Base-by-base conservation (phyloP, 371 early-diverging fungal species). In the Thermomucor indicae-seudaticae region DNA sequence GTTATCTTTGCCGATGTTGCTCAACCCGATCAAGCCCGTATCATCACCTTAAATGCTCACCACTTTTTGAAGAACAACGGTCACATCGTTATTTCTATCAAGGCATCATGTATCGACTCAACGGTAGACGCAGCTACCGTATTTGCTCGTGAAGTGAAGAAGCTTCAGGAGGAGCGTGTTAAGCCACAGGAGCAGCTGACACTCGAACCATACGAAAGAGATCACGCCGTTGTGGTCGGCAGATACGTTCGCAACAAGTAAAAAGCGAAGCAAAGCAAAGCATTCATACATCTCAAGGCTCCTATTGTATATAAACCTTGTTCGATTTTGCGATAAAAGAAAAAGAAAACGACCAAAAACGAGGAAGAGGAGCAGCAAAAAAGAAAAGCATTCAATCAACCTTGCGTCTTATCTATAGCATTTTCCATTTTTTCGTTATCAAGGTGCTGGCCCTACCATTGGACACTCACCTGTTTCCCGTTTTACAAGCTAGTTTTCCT, bases 101-200 rank as follows among this genome's bases (percentile, higher is more conserved):
- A 99, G 89, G 99, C 99, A 47, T 98, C 98, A 83, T 99, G 99
- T 84, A 98, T 99, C 61, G 99, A 99, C 80, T 98, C 99, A 34
- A 96, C 99, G 10, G 93, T 96, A 4, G 96, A 93, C 63, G 97
- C 99, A 23, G 89, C 94, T 45, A 93, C 89, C 34, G 75, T 99
- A 49, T 99, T 99, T 81, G 99, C 99, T n/a, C 84, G 90, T 51
- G 99, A 99, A 81, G 96, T 99, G 49, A 92, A 97, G 81, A 97
- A 97, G 81, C 83, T 99, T 47, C 95, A 94, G 70, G 93, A 93
- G 73, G 95, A 98, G 64, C 89, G 90, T 69, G 93, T 99, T 67
- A 99, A 97, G 85, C 99, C 99, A 48, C 92, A 91, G 70, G 99
- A 99, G 80, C 99, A 99, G 81, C 77, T 99, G 49, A 98, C 99